phyloP scores from a whole-genome alignment of 305 asterid species.

The Solanum hybrid region DNA sequence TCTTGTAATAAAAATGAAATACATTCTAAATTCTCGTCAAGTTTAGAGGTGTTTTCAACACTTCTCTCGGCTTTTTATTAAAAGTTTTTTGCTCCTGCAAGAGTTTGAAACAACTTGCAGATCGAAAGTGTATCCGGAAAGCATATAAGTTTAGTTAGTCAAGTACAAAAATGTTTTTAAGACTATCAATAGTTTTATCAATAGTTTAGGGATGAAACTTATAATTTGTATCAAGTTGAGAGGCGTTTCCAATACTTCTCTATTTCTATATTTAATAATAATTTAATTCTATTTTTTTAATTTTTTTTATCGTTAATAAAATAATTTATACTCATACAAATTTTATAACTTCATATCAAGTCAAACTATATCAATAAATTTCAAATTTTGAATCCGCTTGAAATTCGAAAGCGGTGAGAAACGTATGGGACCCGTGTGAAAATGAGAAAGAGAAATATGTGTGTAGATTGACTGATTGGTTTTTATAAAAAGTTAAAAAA shows the following conservation, averaged over 20 bases:
- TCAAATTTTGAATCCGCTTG: neutral
- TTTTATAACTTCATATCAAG: fast-evolving
- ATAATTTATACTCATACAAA: neutral
- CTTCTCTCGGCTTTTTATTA: no score
- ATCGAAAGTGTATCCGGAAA: no score
- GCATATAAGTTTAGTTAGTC: no score
- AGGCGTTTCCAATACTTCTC: no score
- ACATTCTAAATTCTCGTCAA: no score
- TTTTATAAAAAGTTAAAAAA: neutral
- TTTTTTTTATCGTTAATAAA: neutral
- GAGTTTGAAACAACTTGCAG: no score
- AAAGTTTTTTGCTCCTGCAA: no score
- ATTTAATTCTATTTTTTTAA: neutral
- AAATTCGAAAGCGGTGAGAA: neutral
- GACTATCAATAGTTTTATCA: no score
- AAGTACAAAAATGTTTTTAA: no score
- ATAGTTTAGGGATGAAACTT: no score
- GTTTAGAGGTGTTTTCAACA: no score
- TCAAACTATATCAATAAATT: neutral
- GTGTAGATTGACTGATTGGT: neutral
- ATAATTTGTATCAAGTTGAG: neutral
- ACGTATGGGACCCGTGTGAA: neutral
- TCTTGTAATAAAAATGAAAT: no score
- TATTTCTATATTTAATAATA: neutral
- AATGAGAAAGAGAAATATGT: neutral